Base-by-base conservation (phyloP, 1,284 basidiomycete species). In the Irpex sp. region DNA sequence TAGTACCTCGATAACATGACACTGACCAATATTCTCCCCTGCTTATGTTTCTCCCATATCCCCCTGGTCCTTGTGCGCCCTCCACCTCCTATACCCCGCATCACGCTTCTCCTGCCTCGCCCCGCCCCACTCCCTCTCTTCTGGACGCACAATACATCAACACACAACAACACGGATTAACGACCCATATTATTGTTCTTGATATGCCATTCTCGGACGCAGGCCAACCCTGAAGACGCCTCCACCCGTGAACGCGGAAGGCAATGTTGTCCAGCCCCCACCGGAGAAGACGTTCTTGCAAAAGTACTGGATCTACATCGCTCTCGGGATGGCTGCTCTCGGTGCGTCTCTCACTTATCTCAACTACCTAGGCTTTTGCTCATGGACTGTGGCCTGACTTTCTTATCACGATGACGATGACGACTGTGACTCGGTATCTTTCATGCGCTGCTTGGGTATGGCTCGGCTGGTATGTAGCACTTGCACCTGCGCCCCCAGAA, bases 271-370 rank as follows among this genome's bases (percentile, higher is more conserved):
- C 32, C 81, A 85, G 68, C 89, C 92, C 0, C 81, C 84, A 27
- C 87, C 88, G 1, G 95, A 81, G 79, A 94, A 96, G 82, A 84
- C 89, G 9, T 96, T 97, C 81, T 72, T 97, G 49, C 93, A 96
- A 78, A 97, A 97, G 81, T 97, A 97, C 82, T 97, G 96, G 95
- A 84, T 97, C 81, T 96, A 96, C 76, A 89, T 96, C 66, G 84
- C 87, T 43, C 86, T 90, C 2, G 81, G 88, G 42, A 81, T 96
- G 18, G 82, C 92, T 45, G 86, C 88, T 42, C 78, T 93, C 45
- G 71, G 93, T 94, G 75, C 80, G 91, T 87, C 59, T 42, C 38
- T n/a, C 43, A 38, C 63, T 45, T 43, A 58, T 13, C 38, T 22
- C 60, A 20, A 7, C 13, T 38, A 56, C 38, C n/a, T 27, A 11